Evolutionary conservation across 2,329 filamentous ascomycete genomes (phyloP).

Genomic region (Colletotrichum aenigma): DNA sequence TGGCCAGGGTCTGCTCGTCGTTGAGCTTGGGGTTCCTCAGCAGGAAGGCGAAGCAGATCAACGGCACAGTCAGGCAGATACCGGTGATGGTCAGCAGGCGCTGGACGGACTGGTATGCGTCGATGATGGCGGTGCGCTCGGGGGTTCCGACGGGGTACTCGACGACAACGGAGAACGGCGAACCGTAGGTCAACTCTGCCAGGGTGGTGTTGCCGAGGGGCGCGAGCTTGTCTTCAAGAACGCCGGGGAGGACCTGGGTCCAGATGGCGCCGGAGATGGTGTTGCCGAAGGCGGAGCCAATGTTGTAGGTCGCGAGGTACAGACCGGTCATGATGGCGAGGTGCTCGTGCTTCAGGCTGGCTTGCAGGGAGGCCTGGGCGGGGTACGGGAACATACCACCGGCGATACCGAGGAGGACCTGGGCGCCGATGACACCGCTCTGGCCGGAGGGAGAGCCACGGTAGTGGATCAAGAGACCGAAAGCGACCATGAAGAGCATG

Average conservation of each 20-base stretch:
- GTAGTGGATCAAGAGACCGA: slow-evolving; percentile 67
- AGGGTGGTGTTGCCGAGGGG: slow-evolving; percentile 41
- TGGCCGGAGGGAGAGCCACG: slow-evolving; percentile 57
- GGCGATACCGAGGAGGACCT: slow-evolving; percentile 66
- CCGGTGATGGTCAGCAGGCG: slow-evolving; percentile 51
- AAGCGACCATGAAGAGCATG: slow-evolving; percentile 66
- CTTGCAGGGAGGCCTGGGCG: slow-evolving; percentile 49
- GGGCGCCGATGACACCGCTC: slow-evolving; percentile 64
- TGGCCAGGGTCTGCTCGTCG: slow-evolving; percentile 46
- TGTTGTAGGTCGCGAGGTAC: slow-evolving; percentile 66
- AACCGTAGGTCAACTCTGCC: slow-evolving; percentile 35
- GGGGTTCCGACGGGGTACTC: slow-evolving; percentile 45
- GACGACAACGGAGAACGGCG: slow-evolving; percentile 36
- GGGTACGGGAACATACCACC: slow-evolving; percentile 66
- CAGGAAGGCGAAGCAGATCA: slow-evolving; percentile 46
- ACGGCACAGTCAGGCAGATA: slow-evolving; percentile 52
- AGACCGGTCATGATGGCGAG: slow-evolving; percentile 68
- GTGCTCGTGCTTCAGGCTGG: slow-evolving; percentile 50
- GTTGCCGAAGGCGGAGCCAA: slow-evolving; percentile 65
- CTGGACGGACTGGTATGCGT: slow-evolving; percentile 51
- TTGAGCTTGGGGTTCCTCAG: slow-evolving; percentile 52
- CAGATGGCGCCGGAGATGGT: slow-evolving; percentile 67
- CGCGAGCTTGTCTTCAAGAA: slow-evolving; percentile 37
- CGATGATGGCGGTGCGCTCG: slow-evolving; percentile 46
- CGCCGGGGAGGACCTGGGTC: slow-evolving; percentile 58